A percentile compares a stretch with the other conserved stretches of the same genome.
phyloP scores from a whole-genome alignment of 257 asterid species.

The Catharanthus roseus region DNA sequence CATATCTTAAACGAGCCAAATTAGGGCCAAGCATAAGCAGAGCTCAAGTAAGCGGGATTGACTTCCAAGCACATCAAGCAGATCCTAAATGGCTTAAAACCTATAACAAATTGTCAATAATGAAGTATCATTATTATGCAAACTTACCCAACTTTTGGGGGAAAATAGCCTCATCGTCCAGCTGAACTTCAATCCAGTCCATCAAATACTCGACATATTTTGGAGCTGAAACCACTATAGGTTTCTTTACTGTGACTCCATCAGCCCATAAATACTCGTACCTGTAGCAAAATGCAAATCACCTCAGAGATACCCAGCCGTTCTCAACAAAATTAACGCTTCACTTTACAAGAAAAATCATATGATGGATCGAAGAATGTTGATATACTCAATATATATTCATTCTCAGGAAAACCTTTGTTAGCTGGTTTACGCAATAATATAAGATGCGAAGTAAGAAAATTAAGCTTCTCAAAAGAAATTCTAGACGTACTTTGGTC shows the following conservation, averaged over 20 bases:
- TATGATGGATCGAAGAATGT: not conserved
- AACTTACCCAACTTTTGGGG: slow-evolving; percentile 41
- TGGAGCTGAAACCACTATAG: slow-evolving; percentile 56
- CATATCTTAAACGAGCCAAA: not conserved
- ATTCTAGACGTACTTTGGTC: slow-evolving; percentile 37
- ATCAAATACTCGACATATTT: slow-evolving; percentile 41
- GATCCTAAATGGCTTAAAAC: too few species aligned
- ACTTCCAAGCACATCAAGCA: too few species aligned
- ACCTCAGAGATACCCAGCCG: not conserved
- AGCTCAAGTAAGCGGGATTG: not conserved
- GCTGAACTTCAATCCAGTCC: slow-evolving; percentile 46
- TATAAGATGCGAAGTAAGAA: not conserved
- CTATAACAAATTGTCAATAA: not conserved
- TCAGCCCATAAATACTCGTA: slow-evolving; percentile 63
- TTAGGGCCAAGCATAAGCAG: not conserved
- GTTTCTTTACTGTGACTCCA: slow-evolving; percentile 44
- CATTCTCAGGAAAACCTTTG: not conserved
- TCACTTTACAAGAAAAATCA: not conserved
- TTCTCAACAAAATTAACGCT: not conserved
- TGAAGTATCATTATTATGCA: not conserved
- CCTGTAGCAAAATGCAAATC: slow-evolving; percentile 29
- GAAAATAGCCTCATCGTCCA: slow-evolving; percentile 39
- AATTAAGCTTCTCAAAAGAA: not conserved
- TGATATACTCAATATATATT: not conserved
- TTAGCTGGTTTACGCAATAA: not conserved